These are phyloP conservation scores for Tolypocladium endophyticum DNA, from an alignment of 2,329 filamentous ascomycete genomes.

Conservation along the genomic window DNA sequence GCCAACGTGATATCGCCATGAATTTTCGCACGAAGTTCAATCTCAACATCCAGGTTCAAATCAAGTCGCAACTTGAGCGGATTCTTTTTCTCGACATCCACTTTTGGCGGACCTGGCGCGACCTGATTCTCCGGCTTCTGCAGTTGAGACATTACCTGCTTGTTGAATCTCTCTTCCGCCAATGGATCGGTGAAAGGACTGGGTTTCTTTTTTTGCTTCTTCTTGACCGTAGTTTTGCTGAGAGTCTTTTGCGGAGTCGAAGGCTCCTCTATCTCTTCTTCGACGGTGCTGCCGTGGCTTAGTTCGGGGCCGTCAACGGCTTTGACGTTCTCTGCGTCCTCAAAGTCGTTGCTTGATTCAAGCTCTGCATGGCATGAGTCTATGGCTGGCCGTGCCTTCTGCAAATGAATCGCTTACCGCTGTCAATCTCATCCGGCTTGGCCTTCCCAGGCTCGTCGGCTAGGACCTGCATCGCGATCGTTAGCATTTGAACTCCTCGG, in stretches of 20 bases:
- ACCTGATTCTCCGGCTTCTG: slow-evolving; percentile 14
- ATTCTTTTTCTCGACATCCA: slow-evolving; percentile 35
- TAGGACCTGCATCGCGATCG: not conserved
- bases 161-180: slow-evolving; percentile 7
- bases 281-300: slow-evolving; percentile 3
- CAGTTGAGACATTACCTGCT: slow-evolving; percentile 13
- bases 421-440: not conserved
- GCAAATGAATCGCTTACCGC: not conserved
- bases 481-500: not conserved
- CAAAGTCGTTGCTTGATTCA: slow-evolving; percentile 1
- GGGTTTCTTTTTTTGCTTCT: slow-evolving; percentile 3
- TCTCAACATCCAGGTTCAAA: slow-evolving; percentile 69
- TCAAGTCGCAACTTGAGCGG: slow-evolving; percentile 58
- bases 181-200: not conserved
- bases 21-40: slow-evolving; percentile 70
- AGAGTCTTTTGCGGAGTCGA: slow-evolving; percentile 1
- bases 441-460: not conserved
- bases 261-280: slow-evolving; percentile 8
- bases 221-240: not conserved
- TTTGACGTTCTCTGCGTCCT: slow-evolving; percentile 6
- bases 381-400: not conserved
- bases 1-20: slow-evolving; percentile 66
- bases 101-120: slow-evolving; percentile 11
- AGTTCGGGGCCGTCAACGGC: slow-evolving; percentile 4
- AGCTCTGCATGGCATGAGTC: not conserved